Evolutionary conservation across 2,329 filamentous ascomycete genomes (phyloP).

Genomic region (Amauroascus verrucosus): DNA sequence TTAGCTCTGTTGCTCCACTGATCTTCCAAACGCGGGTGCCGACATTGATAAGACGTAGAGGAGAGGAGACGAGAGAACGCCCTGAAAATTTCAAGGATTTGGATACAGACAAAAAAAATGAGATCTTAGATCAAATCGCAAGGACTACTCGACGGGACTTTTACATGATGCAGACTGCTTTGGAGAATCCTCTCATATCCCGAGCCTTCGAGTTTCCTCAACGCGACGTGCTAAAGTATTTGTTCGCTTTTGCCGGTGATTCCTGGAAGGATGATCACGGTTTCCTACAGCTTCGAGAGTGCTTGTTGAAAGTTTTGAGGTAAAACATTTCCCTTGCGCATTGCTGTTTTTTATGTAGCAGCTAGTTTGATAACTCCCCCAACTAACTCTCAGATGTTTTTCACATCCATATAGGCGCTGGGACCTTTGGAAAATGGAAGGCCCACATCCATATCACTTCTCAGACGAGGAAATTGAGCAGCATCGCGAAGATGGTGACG

Average conservation of each 20-base stretch:
- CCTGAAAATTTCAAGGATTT: constrained; percentile 20
- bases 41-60: constrained; percentile 22
- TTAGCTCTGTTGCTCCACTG: constrained; percentile 23
- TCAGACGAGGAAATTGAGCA: constrained; percentile 7
- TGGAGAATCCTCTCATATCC: constrained; percentile 10
- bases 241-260: constrained; percentile 21
- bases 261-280: constrained; percentile 22
- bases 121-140: background rate
- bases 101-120: constrained; percentile 6
- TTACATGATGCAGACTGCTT: constrained; percentile 6
- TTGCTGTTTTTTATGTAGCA: background rate
- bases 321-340: constrained; percentile 11
- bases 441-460: constrained; percentile 13
- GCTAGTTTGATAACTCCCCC: background rate
- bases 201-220: constrained; percentile 8
- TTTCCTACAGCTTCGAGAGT: constrained; percentile 22
- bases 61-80: constrained; percentile 19
- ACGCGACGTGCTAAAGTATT: constrained; percentile 17
- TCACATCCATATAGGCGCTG: constrained; percentile 12
- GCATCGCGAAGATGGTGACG: constrained; percentile 12
- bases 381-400: too few species aligned
- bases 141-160: background rate
- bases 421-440: background rate
- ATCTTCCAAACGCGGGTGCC: constrained; percentile 20
- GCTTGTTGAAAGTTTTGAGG: constrained; percentile 25